Percentiles rank a stretch among this genome's conserved stretches.
Evolutionary conservation across 2,329 filamentous ascomycete species (phyloP).

Genomic region (Xylariaceae sp.): DNA sequence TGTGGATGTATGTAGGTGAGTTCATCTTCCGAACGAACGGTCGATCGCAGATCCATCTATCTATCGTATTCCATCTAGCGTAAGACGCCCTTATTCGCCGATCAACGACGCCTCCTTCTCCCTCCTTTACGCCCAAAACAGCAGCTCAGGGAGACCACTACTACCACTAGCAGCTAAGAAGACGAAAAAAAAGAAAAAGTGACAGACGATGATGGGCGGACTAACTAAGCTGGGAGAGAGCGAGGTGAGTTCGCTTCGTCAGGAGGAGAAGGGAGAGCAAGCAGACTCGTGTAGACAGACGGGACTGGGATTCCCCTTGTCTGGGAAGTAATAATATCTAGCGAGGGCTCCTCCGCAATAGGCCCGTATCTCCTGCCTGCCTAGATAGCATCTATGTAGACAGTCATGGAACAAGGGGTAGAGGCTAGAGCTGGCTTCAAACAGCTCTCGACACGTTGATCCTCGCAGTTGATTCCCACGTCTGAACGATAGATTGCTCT

Average conservation of each 20-base stretch:
- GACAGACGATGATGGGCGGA: not conserved
- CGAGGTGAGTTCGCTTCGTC: no score
- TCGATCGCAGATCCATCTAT: not conserved
- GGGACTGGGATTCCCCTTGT: constrained; percentile 6
- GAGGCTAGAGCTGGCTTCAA: not conserved
- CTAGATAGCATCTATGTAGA: not conserved
- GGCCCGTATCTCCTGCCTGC: no score
- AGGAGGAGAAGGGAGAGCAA: no score
- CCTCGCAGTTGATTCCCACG: no score
- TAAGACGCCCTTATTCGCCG: not conserved
- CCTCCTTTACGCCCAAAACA: not conserved
- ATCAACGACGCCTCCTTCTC: not conserved
- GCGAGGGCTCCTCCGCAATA: not conserved
- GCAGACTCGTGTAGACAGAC: not conserved
- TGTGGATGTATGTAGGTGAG: no score
- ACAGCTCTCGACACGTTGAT: not conserved
- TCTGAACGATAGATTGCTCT: no score
- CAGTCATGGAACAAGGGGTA: not conserved
- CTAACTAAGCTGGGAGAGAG: not conserved
- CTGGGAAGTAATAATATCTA: not conserved
- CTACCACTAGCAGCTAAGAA: not conserved
- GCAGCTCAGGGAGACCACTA: not conserved
- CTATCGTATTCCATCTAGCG: not conserved
- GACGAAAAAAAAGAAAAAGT: not conserved
- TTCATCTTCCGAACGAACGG: no score